Evolutionary conservation across 163 green algal genomes (phyloP).

Genomic region (Trebouxiophyceae sp.): DNA sequence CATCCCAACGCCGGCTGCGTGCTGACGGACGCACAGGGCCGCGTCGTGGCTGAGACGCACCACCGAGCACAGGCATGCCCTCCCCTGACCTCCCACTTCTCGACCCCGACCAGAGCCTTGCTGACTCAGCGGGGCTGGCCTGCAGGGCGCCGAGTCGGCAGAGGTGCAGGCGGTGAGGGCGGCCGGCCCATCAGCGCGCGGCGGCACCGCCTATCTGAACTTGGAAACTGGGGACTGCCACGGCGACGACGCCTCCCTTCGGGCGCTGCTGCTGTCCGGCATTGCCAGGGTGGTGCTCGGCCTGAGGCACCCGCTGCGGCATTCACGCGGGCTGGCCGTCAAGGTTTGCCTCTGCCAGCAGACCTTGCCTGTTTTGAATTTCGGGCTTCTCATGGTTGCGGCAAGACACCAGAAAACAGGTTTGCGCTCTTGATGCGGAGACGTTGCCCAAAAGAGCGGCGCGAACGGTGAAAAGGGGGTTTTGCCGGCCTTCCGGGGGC

Average conservation of each 20-base stretch:
- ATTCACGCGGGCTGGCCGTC: conserved; percentile 24
- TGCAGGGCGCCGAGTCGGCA: conserved; percentile 63
- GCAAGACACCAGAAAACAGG: too few species aligned
- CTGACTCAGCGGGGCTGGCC: too few species aligned
- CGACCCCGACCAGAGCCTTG: too few species aligned
- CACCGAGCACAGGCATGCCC: conserved; percentile 50
- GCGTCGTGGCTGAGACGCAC: conserved; percentile 29
- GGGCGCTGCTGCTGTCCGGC: conserved; percentile 54
- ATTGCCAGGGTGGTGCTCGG: conserved; percentile 86
- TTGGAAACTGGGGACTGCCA: conserved; percentile 88
- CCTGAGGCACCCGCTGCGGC: conserved; percentile 72
- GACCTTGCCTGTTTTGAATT: too few species aligned
- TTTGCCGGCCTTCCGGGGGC: too few species aligned
- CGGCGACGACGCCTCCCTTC: conserved; percentile 62
- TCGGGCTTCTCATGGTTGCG: too few species aligned
- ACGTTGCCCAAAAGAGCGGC: too few species aligned
- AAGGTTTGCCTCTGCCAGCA: background rate
- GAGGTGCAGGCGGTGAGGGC: conserved; percentile 64
- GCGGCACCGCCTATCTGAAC: conserved; percentile 85
- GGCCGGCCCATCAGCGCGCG: conserved; percentile 30
- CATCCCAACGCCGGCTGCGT: conserved; percentile 77
- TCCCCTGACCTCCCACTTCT: too few species aligned
- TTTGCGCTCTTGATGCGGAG: too few species aligned
- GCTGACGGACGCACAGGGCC: conserved; percentile 40
- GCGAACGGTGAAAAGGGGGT: too few species aligned